phyloP scores from a whole-genome alignment of 768 basidiomycete genomes.

The Krasilnikovozyma curviuscula region DNA sequence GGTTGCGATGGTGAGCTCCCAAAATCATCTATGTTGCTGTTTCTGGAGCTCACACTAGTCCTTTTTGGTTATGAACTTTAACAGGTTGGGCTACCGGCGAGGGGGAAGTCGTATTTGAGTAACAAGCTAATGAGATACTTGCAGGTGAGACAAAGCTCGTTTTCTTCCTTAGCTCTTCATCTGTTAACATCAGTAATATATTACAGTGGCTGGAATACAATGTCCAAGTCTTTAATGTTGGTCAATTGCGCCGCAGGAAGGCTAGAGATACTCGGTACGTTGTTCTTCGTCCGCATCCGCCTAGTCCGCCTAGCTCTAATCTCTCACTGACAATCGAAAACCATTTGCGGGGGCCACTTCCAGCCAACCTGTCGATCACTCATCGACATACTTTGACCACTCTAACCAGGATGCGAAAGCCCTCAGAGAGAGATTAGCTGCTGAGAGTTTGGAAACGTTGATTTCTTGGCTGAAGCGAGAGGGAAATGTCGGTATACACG shows the following conservation, averaged over 20 bases:
- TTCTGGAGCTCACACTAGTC: neutral
- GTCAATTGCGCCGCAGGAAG: constrained; percentile 71
- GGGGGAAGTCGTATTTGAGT: constrained; percentile 94
- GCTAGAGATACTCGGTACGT: no score
- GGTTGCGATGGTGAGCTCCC: constrained; percentile 60
- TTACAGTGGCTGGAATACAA: constrained; percentile 91
- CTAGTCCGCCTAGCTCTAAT: no score
- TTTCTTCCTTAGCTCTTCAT: neutral
- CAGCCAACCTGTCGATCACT: constrained; percentile 70
- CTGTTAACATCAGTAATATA: neutral
- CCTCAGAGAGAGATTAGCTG: constrained; percentile 61
- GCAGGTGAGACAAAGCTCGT: constrained; percentile 37
- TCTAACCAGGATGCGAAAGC: constrained; percentile 57
- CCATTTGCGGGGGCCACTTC: no score
- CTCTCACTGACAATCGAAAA: no score
- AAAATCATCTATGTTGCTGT: neutral
- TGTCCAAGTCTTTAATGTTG: constrained; percentile 98
- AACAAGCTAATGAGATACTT: constrained; percentile 96
- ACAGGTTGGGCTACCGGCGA: constrained; percentile 87
- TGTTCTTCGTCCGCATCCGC: no score
- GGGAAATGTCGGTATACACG: constrained; percentile 91
- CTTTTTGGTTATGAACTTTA: neutral
- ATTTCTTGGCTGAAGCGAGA: constrained; percentile 84
- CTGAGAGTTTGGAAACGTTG: constrained; percentile 82
- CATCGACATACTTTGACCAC: constrained; percentile 73